phyloP scores from a whole-genome alignment of 176 grass and related monocot species.

The Eleusine coracana region DNA sequence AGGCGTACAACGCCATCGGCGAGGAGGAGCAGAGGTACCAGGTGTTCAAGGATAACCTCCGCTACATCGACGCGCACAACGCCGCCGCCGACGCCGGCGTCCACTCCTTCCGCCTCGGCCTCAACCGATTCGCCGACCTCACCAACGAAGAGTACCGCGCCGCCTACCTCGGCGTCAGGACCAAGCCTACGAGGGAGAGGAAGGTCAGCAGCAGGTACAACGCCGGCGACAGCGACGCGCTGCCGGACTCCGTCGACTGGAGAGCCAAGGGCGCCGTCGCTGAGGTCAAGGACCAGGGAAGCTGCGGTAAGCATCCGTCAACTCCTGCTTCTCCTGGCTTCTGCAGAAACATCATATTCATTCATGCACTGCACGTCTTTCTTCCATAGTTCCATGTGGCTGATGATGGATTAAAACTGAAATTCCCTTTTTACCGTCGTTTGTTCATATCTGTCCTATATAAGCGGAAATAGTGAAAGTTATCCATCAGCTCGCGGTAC shows the following conservation, averaged over 20 bases:
- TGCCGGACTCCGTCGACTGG: slow-evolving; percentile 80
- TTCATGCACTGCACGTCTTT: background rate
- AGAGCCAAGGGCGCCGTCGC: slow-evolving; percentile 66
- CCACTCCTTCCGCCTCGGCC: slow-evolving; percentile 78
- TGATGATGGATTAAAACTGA: background rate
- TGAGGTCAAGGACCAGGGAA: slow-evolving; percentile 78
- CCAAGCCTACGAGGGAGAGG: slow-evolving; percentile 42
- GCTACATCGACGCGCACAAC: slow-evolving; percentile 77
- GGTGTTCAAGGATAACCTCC: slow-evolving; percentile 79
- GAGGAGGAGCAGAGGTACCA: slow-evolving; percentile 60
- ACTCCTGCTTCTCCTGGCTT: background rate
- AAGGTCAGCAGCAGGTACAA: slow-evolving; percentile 55
- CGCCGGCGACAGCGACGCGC: slow-evolving; percentile 46
- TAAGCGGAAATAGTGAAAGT: background rate
- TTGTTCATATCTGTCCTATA: background rate
- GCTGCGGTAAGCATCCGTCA: slow-evolving; percentile 59
- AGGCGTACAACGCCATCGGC: slow-evolving; percentile 59
- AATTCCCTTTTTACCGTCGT: background rate
- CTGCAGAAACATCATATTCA: too few species aligned
- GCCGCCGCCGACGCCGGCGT: slow-evolving; percentile 70
- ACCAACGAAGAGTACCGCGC: slow-evolving; percentile 88
- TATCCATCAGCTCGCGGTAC: background rate
- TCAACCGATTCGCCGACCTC: slow-evolving; percentile 90
- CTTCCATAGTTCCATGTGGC: background rate
- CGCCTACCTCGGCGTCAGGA: slow-evolving; percentile 61